Evolutionary conservation across 1,284 basidiomycete species (phyloP).

Genomic region (Bjerkandera adusta): DNA sequence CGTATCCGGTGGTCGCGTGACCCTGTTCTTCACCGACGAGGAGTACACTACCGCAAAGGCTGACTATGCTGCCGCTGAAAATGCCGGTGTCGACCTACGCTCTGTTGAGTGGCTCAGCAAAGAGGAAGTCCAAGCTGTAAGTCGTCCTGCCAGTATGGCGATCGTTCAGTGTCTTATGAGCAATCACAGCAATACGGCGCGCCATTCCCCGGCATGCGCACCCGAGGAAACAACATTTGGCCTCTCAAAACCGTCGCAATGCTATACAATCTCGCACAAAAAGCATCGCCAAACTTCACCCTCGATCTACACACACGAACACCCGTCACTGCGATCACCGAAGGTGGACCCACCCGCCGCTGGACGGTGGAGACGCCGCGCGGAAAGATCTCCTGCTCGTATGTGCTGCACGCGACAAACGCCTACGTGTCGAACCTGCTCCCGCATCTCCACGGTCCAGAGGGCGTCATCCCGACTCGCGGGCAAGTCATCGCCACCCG

Average conservation of each 20-base stretch:
- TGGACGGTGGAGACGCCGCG: slow-evolving; percentile 60
- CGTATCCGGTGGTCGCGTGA: slow-evolving; percentile 54
- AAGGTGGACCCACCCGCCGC: slow-evolving; percentile 23
- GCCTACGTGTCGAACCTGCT: slow-evolving; percentile 70
- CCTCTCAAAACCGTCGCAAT: slow-evolving; percentile 74
- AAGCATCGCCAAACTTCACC: slow-evolving; percentile 32
- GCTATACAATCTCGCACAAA: slow-evolving; percentile 47
- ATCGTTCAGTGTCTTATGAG: not conserved
- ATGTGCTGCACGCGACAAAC: slow-evolving; percentile 80
- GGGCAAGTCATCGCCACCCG: slow-evolving; percentile 70
- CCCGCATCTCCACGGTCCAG: slow-evolving; percentile 51
- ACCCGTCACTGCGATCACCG: slow-evolving; percentile 50
- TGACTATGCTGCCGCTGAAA: slow-evolving; percentile 53
- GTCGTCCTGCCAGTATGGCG: slow-evolving; percentile 9
- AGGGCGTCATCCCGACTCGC: slow-evolving; percentile 67
- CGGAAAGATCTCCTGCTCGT: slow-evolving; percentile 52
- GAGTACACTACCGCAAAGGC: slow-evolving; percentile 36
- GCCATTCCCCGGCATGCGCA: slow-evolving; percentile 47
- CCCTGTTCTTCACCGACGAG: slow-evolving; percentile 46
- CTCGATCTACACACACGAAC: slow-evolving; percentile 68
- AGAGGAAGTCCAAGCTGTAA: slow-evolving; percentile 49
- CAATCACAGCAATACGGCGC: slow-evolving; percentile 52
- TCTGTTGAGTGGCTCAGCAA: slow-evolving; percentile 44
- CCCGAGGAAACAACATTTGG: slow-evolving; percentile 67
- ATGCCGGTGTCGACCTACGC: slow-evolving; percentile 49